phyloP scores from a whole-genome alignment of 352 stramenopile species.

The Globisporangium recalcitrans region DNA sequence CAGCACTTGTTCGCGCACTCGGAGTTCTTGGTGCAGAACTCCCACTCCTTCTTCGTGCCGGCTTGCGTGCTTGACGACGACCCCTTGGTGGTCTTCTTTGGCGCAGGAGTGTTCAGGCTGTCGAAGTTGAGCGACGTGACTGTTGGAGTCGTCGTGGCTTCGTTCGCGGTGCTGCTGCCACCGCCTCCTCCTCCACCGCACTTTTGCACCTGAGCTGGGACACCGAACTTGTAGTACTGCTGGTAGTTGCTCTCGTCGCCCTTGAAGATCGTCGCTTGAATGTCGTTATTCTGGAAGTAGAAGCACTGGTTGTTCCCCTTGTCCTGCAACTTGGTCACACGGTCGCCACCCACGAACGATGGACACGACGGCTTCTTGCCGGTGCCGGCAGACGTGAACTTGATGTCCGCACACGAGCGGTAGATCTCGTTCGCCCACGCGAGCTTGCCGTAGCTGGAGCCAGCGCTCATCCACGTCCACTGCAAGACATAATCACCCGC shows the following conservation, averaged over 20 bases:
- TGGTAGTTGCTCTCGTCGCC: constrained; percentile 28
- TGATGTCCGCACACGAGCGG: constrained; percentile 50
- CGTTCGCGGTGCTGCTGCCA: too few species aligned
- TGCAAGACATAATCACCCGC: constrained; percentile 55
- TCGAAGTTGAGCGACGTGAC: constrained; percentile 5
- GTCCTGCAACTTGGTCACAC: constrained; percentile 39
- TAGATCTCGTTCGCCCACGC: constrained; percentile 37
- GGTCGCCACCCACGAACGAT: constrained; percentile 45
- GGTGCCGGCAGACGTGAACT: constrained; percentile 30
- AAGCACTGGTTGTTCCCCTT: constrained; percentile 39
- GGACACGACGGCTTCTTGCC: constrained; percentile 32
- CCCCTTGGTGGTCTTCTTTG: too few species aligned
- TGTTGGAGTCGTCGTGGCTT: too few species aligned
- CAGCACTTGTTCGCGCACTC: constrained; percentile 15
- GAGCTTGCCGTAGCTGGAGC: constrained; percentile 45
- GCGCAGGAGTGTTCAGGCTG: neutral
- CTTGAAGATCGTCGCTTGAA: constrained; percentile 32
- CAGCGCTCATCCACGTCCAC: constrained; percentile 45
- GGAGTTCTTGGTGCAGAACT: neutral
- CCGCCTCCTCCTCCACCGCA: constrained; percentile 5
- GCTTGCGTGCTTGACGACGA: too few species aligned
- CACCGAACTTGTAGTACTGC: constrained; percentile 42
- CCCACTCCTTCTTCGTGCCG: constrained; percentile 12
- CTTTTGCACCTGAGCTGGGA: constrained; percentile 36
- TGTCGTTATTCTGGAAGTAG: constrained; percentile 50